Evolutionary conservation across 768 basidiomycete genomes (phyloP).

Genomic region (Neoboletus brunneissimus): DNA sequence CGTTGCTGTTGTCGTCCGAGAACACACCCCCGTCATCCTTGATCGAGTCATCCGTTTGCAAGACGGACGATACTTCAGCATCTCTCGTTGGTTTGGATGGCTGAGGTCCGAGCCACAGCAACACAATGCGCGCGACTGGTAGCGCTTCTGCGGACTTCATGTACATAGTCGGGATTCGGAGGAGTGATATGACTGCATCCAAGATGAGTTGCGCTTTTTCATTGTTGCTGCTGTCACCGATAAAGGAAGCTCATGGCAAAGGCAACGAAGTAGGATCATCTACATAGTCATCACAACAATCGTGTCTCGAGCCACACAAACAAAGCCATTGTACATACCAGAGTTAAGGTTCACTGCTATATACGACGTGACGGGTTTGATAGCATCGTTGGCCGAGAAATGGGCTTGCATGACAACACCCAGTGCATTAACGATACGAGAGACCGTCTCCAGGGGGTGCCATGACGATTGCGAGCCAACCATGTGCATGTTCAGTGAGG

Average conservation of each 20-base stretch:
- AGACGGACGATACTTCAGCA: constrained; percentile 47
- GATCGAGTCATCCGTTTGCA: constrained; percentile 14
- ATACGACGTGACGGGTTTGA: constrained; percentile 86
- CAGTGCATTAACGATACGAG: constrained; percentile 57
- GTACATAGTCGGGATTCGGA: constrained; percentile 56
- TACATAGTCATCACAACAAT: background rate
- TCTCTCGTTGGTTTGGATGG: constrained; percentile 59
- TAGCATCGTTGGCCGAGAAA: constrained; percentile 70
- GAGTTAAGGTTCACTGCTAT: constrained; percentile 76
- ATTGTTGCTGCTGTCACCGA: constrained; percentile 30
- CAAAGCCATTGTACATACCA: constrained; percentile 39
- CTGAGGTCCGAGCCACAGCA: constrained; percentile 77
- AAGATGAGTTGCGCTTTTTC: constrained; percentile 69
- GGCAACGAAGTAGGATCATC: constrained; percentile 1
- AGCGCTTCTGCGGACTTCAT: constrained; percentile 72
- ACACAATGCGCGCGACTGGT: constrained; percentile 73
- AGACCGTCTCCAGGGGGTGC: constrained; percentile 53
- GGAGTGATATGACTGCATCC: constrained; percentile 57
- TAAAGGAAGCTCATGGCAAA: constrained; percentile 15
- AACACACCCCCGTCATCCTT: constrained; percentile 14
- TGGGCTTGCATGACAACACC: constrained; percentile 57
- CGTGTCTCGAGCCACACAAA: background rate
- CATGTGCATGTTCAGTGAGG: constrained; percentile 79
- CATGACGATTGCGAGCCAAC: constrained; percentile 66
- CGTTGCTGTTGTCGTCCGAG: constrained; percentile 30